Percentiles rank a stretch among this genome's conserved stretches.
Conservation (phyloP, 805 yeast genomes). For the Suhomyces prunicola region DNA sequence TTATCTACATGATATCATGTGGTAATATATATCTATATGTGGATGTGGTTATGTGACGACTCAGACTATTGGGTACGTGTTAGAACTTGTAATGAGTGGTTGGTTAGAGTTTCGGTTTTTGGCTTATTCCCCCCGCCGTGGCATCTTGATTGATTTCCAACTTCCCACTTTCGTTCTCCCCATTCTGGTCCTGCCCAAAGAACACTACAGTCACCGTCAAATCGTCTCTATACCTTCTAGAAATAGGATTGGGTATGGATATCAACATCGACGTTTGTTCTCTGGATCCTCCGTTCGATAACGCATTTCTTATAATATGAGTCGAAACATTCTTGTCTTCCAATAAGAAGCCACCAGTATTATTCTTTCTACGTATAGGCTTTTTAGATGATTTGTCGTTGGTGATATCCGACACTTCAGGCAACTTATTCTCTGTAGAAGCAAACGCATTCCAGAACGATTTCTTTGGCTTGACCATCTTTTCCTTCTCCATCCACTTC, state of each 20-base stretch:
- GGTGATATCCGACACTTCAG: conserved; percentile 62
- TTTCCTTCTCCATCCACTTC: conserved; percentile 83
- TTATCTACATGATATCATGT: no score
- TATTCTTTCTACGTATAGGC: conserved; percentile 60
- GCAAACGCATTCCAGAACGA: conserved; percentile 47
- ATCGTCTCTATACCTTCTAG: conserved; percentile 92
- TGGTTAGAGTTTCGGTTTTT: conserved; percentile 46
- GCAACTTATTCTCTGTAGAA: conserved; percentile 48
- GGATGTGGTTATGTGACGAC: no score
- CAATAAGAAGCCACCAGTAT: conserved; percentile 47
- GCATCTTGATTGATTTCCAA: conserved; percentile 56
- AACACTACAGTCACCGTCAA: conserved; percentile 93
- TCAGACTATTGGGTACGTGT: no score
- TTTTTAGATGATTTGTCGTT: conserved; percentile 62
- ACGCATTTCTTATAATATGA: conserved; percentile 88
- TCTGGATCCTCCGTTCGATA: conserved; percentile 78
- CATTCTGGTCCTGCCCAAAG: conserved; percentile 62
- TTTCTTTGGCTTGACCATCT: conserved; percentile 51
- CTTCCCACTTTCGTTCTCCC: conserved; percentile 43
- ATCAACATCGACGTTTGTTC: conserved; percentile 87
- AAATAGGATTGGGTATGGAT: conserved; percentile 86
- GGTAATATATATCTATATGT: no score
- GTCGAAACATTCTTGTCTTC: conserved; percentile 91
- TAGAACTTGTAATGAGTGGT: no score
- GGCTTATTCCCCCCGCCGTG: conserved; percentile 53